Conservation (phyloP, 176 grass and related monocot genomes). For the Olyra latifolia region DNA sequence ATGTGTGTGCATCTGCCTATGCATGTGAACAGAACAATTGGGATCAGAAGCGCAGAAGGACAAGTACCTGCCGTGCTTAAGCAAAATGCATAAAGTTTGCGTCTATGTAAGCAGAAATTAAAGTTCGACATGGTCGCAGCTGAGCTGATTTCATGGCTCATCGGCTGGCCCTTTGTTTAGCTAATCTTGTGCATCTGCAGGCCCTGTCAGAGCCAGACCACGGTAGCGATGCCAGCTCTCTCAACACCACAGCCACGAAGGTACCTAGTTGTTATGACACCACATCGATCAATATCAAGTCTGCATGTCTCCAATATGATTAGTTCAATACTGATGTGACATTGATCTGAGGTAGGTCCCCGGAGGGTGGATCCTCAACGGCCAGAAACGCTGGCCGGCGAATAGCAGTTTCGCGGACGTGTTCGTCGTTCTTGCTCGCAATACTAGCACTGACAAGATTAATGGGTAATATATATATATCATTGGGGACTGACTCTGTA, state of each 20-base stretch:
- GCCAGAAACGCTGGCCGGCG: conserved; percentile 58
- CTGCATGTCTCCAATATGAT: no score
- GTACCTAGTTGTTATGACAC: conserved; percentile 8
- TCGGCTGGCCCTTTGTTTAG: background rate
- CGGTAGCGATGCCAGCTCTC: conserved; percentile 66
- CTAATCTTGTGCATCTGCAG: conserved; percentile 21
- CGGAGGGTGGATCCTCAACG: conserved; percentile 64
- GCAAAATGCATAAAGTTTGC: conserved; percentile 43
- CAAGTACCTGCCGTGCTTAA: conserved; percentile 54
- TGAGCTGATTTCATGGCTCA: background rate
- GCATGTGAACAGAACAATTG: conserved; percentile 32
- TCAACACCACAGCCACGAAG: conserved; percentile 52
- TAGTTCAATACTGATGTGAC: background rate
- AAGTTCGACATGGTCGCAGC: background rate
- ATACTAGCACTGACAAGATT: conserved; percentile 52
- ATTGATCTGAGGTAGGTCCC: conserved; percentile 44
- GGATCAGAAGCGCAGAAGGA: conserved; percentile 65
- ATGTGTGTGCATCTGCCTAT: background rate
- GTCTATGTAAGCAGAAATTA: conserved; percentile 57
- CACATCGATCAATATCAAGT: background rate
- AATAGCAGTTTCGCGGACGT: conserved; percentile 72
- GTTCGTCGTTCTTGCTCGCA: conserved; percentile 57
- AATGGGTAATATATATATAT: conserved; percentile 47
- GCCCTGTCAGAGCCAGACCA: conserved; percentile 63
- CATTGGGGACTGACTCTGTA: no score